A percentile compares a stretch with the other conserved stretches of the same genome.
These are phyloP conservation scores for Wickerhamiella infanticola DNA, from an alignment of 1,139 yeast species.

Conservation along the genomic window DNA sequence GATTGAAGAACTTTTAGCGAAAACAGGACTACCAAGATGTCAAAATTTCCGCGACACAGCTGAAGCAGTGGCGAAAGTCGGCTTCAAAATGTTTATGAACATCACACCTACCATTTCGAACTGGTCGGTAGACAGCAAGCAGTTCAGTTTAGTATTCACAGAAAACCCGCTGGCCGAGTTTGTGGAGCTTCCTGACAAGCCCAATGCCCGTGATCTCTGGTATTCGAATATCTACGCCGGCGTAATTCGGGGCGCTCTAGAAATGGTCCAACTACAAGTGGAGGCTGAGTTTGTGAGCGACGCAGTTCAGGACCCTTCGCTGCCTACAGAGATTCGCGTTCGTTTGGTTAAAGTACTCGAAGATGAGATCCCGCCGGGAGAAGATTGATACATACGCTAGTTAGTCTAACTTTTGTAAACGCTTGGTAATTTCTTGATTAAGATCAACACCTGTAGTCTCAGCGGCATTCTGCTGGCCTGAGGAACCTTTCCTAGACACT, in stretches of 20 bases:
- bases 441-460: background rate
- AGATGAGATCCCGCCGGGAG: conserved; percentile 96
- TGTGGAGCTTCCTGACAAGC: conserved; percentile 77
- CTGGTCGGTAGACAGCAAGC: conserved; percentile 64
- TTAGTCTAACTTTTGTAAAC: background rate
- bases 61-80: conserved; percentile 70
- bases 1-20: conserved; percentile 85
- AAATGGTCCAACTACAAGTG: conserved; percentile 90
- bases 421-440: conserved; percentile 1
- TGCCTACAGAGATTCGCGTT: conserved; percentile 62
- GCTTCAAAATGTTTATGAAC: conserved; percentile 78
- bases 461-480: background rate
- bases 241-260: conserved; percentile 77
- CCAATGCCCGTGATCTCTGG: conserved; percentile 67
- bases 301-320: conserved; percentile 58
- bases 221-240: conserved; percentile 85
- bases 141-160: conserved; percentile 54
- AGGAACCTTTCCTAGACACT: background rate
- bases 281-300: conserved; percentile 73
- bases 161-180: conserved; percentile 92
- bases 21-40: conserved; percentile 74
- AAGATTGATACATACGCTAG: conserved; percentile 35
- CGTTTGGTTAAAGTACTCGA: conserved; percentile 57
- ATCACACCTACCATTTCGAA: conserved; percentile 60
- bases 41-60: conserved; percentile 70